phyloP scores from a whole-genome alignment of 2,329 filamentous ascomycete species.

The Acrodontium crateriforme region DNA sequence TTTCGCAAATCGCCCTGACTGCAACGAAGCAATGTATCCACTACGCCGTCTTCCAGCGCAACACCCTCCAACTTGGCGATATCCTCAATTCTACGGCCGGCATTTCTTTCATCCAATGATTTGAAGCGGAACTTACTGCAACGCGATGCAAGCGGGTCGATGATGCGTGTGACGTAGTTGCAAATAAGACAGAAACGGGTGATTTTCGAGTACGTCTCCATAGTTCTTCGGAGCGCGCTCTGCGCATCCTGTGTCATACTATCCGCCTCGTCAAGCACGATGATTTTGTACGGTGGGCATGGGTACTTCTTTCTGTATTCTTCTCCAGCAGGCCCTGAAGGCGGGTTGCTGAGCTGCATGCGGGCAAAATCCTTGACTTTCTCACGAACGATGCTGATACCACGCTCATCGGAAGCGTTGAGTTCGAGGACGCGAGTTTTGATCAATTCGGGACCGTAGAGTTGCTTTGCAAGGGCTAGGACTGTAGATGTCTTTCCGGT shows the following conservation, averaged over 20 bases:
- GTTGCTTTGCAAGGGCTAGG: slow-evolving; percentile 88
- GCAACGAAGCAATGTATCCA: slow-evolving; percentile 72
- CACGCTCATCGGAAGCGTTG: slow-evolving; percentile 97
- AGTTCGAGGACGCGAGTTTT: slow-evolving; percentile 93
- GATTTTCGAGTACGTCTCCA: slow-evolving; percentile 96
- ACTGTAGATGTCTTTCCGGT: slow-evolving; percentile 98
- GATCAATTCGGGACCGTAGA: slow-evolving; percentile 90
- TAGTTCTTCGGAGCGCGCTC: slow-evolving; percentile 78
- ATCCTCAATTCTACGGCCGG: slow-evolving; percentile 61
- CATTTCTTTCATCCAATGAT: slow-evolving; percentile 76
- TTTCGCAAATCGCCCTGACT: slow-evolving; percentile 91
- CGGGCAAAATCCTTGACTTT: slow-evolving; percentile 98
- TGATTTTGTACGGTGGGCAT: slow-evolving; percentile 96
- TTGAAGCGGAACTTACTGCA: slow-evolving; percentile 99
- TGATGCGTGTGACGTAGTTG: slow-evolving; percentile 97
- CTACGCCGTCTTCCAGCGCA: slow-evolving; percentile 58
- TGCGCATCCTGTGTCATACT: slow-evolving; percentile 99
- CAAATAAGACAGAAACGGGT: slow-evolving; percentile 95
- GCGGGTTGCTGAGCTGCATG: slow-evolving; percentile 78
- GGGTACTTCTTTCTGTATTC: slow-evolving; percentile 57
- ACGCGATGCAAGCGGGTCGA: slow-evolving; percentile 82
- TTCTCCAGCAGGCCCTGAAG: slow-evolving; percentile 45
- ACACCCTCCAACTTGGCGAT: slow-evolving; percentile 76
- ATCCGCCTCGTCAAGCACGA: slow-evolving; percentile 95
- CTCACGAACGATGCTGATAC: slow-evolving; percentile 90